phyloP scores from a whole-genome alignment of 352 stramenopile genomes.

The Phytophthora rubi region DNA sequence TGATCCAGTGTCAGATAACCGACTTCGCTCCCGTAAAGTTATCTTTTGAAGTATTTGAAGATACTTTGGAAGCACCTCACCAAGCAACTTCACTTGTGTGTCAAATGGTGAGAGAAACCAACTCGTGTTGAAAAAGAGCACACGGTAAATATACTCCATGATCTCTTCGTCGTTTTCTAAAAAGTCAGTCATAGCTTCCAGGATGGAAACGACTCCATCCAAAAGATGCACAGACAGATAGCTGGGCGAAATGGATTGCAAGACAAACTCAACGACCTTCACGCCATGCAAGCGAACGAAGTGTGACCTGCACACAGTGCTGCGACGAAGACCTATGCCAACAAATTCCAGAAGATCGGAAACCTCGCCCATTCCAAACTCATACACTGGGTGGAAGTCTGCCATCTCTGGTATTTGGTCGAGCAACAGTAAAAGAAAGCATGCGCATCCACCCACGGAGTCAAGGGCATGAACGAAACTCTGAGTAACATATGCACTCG shows the following conservation, averaged over 20 bases:
- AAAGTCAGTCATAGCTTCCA: constrained; percentile 61
- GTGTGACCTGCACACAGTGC: constrained; percentile 71
- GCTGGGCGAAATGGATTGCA: constrained; percentile 77
- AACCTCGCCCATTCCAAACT: constrained; percentile 75
- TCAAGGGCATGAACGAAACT: constrained; percentile 71
- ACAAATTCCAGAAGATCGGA: constrained; percentile 71
- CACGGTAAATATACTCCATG: constrained; percentile 55
- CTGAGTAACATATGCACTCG: constrained; percentile 67
- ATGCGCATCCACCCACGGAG: constrained; percentile 69
- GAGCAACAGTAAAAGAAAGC: constrained; percentile 74
- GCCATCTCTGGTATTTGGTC: constrained; percentile 83
- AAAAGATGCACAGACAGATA: constrained; percentile 71
- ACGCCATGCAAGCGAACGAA: constrained; percentile 74
- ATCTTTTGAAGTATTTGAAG: constrained; percentile 55
- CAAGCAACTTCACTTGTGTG: constrained; percentile 73
- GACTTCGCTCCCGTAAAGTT: constrained; percentile 22
- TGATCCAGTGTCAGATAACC: constrained; percentile 19
- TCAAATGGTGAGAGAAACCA: constrained; percentile 85
- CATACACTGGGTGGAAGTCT: constrained; percentile 75
- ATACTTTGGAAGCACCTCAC: constrained; percentile 67
- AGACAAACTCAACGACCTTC: constrained; percentile 78
- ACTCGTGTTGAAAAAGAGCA: constrained; percentile 82
- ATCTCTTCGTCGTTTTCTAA: constrained; percentile 41
- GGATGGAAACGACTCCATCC: constrained; percentile 64
- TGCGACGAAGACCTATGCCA: constrained; percentile 56